Base-by-base conservation (phyloP, 768 basidiomycete genomes). In the Boletus speciosus region DNA sequence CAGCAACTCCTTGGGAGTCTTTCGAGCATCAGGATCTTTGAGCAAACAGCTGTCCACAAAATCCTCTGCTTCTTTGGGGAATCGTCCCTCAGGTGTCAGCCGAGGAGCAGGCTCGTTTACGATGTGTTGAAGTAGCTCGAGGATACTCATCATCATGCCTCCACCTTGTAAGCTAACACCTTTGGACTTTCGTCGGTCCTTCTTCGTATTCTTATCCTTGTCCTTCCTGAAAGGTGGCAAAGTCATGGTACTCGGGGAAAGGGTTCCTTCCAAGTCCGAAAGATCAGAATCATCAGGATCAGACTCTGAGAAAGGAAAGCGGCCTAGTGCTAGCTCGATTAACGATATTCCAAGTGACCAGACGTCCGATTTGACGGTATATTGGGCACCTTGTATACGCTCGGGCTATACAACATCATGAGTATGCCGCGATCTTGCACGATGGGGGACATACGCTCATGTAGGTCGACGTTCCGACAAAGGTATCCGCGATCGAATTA, bases 361-460 rank as follows among this genome's bases (percentile, higher is more conserved):
- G 5, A 98, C 96, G 64, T 99, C 97, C 4, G 95, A 98, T 73
- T 98, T 98, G 72, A 99, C 96, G 29, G 93, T 94, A 71, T 99
- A 98, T 66, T 92, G 91, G 1, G 93, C 93, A 47, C 97, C 97
- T 74, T 98, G 96, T 75, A 99, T 98, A 55, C 97, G 93, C 66
- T 99, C 97, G 16, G 97, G 97, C 97, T 99, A 71, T 56, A 57
- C 48, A 51, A 53, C 44, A 47, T 52, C 34, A 49, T 57, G 46
- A 58, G 56, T n/a, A 32, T 46, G 43, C 65, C 54, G 51, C 53
- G 31, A 60, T 52, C 48, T 39, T 44, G 46, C 43, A 35, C 38
- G 40, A 43, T 39, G 49, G 42, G 21, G 52, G 43, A 82, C 86
- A 66, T 73, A 98, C 97, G 62, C 97, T 98, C 96, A 98, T 99